Evolutionary conservation across 176 grass and related monocot species (phyloP), one percentile per base, ranked within the genome.

Genomic region (Avena sativa): DNA sequence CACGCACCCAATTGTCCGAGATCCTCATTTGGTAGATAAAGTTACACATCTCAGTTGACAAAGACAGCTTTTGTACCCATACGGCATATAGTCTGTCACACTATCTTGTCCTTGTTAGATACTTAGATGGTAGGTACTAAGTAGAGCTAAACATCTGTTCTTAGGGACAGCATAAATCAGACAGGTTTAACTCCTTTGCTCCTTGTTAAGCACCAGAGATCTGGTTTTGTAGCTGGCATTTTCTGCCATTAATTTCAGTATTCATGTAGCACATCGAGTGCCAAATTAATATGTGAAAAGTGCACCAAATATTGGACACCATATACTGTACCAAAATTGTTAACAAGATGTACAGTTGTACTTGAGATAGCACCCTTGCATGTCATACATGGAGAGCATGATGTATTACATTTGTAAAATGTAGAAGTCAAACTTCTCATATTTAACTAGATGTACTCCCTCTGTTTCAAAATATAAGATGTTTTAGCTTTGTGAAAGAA

Each of bases 361-460:
- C 32, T 53, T 36, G 23, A 51, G 44, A 75, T 12, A 75, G 21
- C 12, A 26, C 12, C 13, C 52, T 50, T 30, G 26, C 13, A 51
- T 52, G 71, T 8, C 44, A 74, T 25, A 3, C 82, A 62, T 84
- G 21, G 30, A 46, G 32, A 56, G 62, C 66, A 48, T 64, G 57
- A 16, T 76, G 44, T 9, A 59, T n/a, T 46, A 2, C 2, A 61
- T 61, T 9, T 61, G 60, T 89, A 81, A 48, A 48, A 81, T 81
- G 13, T 57, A 2, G 44, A 83, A 72, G 30, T 72, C 67, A 58
- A 72, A 71, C 16, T 44, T 69, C 32, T 69, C 34, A 67, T 28
- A 14, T 68, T 81, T 80, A 51, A 85, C 34, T 25, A 48, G 23
- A 80, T 9, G 23, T 60, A 34, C 32, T 34, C 32, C 32, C 32